These are phyloP conservation scores for Termitomyces sp. DNA, from an alignment of 768 basidiomycete species.

Conservation along the genomic window DNA sequence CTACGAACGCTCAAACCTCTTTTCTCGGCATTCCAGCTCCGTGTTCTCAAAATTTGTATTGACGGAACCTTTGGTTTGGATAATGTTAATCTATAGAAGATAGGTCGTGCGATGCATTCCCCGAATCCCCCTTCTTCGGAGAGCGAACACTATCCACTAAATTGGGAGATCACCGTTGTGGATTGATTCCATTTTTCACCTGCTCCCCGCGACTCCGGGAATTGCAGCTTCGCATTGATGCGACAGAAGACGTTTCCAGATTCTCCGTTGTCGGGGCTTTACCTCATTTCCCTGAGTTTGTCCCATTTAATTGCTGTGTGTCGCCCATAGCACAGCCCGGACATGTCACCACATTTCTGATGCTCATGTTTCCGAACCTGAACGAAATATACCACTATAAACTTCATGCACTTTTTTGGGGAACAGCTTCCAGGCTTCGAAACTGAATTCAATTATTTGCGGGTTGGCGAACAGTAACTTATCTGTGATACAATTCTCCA, in stretches of 20 bases:
- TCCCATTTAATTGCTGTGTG: neutral
- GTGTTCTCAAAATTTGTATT: neutral
- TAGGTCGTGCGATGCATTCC: neutral
- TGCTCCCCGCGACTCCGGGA: neutral
- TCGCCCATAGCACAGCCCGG: neutral
- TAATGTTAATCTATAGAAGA: neutral
- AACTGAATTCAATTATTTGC: neutral
- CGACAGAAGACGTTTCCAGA: neutral
- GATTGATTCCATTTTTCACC: neutral
- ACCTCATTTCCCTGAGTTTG: neutral
- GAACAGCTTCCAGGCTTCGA: neutral
- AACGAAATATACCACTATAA: neutral
- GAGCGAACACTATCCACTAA: neutral
- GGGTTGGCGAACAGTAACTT: neutral
- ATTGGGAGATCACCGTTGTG: neutral
- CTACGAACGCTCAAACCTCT: neutral
- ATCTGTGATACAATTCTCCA: neutral
- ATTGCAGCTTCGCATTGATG: neutral
- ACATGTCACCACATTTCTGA: neutral
- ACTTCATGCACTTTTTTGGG: neutral
- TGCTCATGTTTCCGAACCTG: neutral
- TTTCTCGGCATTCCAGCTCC: neutral
- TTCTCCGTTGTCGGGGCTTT: neutral
- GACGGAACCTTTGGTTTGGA: neutral
- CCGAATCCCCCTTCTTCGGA: neutral